Percentiles rank a stretch among this genome's conserved stretches.
Conservation (phyloP, 306 rosid species). For the Mucuna pruriens region DNA sequence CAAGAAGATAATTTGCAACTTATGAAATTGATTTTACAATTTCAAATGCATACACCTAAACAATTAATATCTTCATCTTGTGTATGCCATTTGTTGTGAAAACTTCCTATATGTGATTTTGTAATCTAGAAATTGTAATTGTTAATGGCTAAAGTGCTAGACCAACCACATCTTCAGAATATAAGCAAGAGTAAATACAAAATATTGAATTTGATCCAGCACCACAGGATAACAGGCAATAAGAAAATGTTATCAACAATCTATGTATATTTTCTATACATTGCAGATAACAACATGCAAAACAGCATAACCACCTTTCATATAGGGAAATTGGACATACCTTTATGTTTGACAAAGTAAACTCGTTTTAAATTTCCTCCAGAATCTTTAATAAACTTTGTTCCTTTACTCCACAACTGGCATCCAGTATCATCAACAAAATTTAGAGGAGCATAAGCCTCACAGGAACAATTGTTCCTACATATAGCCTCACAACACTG, state of each 20-base stretch:
- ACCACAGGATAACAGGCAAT: background rate
- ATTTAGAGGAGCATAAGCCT: conserved; percentile 11
- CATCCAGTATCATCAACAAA: background rate
- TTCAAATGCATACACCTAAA: background rate
- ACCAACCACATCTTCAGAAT: background rate
- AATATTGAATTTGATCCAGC: background rate
- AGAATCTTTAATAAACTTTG: background rate
- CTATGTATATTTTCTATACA: background rate
- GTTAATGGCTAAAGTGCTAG: background rate
- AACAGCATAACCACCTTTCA: background rate
- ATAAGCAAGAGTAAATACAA: background rate
- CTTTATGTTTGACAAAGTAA: conserved; percentile 7
- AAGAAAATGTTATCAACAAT: background rate
- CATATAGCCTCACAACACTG: conserved; percentile 2
- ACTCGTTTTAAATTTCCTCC: background rate
- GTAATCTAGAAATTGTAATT: too few relatives aligned
- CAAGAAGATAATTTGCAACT: background rate
- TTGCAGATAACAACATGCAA: background rate
- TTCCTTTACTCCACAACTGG: conserved; percentile 24
- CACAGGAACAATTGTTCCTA: background rate
- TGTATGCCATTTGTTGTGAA: background rate
- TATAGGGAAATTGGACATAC: background rate
- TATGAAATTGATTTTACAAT: background rate
- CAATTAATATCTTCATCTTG: background rate
- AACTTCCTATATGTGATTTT: background rate